Base-by-base conservation (phyloP, 2,329 filamentous ascomycete genomes). In the Paramyrothecium sp. region DNA sequence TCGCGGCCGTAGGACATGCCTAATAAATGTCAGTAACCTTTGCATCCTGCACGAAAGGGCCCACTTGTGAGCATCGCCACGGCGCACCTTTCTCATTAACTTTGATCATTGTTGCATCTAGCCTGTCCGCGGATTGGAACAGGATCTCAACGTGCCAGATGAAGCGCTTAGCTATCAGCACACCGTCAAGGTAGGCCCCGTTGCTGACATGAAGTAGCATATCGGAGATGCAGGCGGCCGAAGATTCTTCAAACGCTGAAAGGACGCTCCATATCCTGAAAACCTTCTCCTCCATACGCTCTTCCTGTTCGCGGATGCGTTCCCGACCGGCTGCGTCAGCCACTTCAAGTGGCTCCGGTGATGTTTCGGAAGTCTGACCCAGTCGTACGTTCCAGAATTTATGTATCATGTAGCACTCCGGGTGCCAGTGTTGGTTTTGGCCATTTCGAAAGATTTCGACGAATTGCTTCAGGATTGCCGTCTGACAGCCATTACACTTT, bases 371-470 rank as follows among this genome's bases (percentile, higher is more conserved):
- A 12, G 84, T 80, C 23, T 87, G 82, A 12, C 87, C 86, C 41
- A 99, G 80, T 54, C 95, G 88, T 58, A 99, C 95, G 71, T 98
- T 99, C 95, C 95, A 99, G 75, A 98, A 99, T 70, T 99, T 99
- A 78, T 99, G 95, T 61, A 99, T 99, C 95, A 99, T 99, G 75
- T 99, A 99, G 75, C 95, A 99, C 75, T 99, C 95, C 2, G 95
- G 95, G 71, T 99, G 95, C 95, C 95, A 99, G 72, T 99, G 95
- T 70, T 99, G 95, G 70, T 98, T 97, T 71, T 97, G 91, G 2
- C 94, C 94, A 73, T 98, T 98, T 65, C 95, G 89, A 75, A 93
- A 99, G 60, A 99, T 98, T 74, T 99, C 95, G 60, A 99, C 95
- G 72, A 99, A 99, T 73, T 99, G 95, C 78, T 99, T 99, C 48